Percentiles rank a stretch among this genome's conserved stretches.
These are phyloP conservation scores for Ottelia alismoides DNA, from an alignment of 106 monocot genomes.

Conservation along the genomic window DNA sequence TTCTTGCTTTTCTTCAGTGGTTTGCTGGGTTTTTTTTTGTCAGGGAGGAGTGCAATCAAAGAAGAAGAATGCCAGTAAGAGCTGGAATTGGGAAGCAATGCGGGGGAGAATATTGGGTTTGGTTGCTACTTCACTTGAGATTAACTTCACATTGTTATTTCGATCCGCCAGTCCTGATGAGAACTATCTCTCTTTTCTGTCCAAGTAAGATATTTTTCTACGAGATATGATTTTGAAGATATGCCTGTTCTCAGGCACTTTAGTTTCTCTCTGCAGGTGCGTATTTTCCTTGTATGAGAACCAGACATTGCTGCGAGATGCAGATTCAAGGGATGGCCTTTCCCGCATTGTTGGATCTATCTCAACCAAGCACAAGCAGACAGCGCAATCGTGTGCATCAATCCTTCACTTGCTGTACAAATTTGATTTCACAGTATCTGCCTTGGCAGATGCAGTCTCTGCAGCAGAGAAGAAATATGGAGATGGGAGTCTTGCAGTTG, in stretches of 20 bases:
- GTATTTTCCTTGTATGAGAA: conserved; percentile 69
- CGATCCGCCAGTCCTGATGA: conserved; percentile 49
- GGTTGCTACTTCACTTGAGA: conserved; percentile 85
- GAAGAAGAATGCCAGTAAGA: conserved; percentile 28
- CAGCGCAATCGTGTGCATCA: conserved; percentile 52
- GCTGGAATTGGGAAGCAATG: conserved; percentile 72
- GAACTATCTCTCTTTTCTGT: conserved; percentile 71
- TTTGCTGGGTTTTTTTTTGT: neutral
- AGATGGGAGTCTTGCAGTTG: conserved; percentile 66
- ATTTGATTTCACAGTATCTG: conserved; percentile 66
- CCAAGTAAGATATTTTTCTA: conserved; percentile 34
- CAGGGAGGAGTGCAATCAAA: conserved; percentile 25
- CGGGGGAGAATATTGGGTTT: conserved; percentile 53
- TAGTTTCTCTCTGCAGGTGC: conserved; percentile 25
- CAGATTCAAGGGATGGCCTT: conserved; percentile 48
- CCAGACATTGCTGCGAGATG: conserved; percentile 45
- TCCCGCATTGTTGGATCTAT: conserved; percentile 58
- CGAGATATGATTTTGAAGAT: neutral
- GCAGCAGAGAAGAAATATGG: conserved; percentile 57
- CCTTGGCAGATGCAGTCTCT: conserved; percentile 51
- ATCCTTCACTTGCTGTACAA: conserved; percentile 76
- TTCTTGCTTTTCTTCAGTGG: neutral
- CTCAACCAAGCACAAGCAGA: conserved; percentile 44
- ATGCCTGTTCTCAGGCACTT: neutral
- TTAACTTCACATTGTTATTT: conserved; percentile 63